Conservation (phyloP, 768 basidiomycete species). For the Nevesoporus exiguus region DNA sequence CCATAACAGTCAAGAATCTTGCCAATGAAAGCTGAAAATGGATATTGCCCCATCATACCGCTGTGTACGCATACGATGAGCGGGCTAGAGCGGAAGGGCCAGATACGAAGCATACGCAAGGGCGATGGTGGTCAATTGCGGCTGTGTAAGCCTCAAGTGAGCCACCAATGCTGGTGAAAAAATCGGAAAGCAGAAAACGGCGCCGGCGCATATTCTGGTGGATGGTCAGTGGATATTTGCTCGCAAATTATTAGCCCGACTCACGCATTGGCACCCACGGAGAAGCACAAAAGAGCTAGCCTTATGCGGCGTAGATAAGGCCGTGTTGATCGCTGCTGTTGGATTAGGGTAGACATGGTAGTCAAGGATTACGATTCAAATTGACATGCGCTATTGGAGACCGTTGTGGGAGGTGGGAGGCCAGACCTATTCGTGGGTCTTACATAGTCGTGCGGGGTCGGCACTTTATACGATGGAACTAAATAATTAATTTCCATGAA, state of each 20-base stretch:
- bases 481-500: background rate
- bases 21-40: constrained; percentile 66
- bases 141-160: constrained; percentile 63
- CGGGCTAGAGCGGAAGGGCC: background rate
- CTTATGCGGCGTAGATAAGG: constrained; percentile 23
- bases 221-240: background rate
- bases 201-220: constrained; percentile 69
- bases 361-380: background rate
- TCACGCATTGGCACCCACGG: constrained; percentile 63
- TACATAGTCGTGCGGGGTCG: background rate
- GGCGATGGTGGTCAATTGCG: constrained; percentile 74
- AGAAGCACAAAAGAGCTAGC: constrained; percentile 41
- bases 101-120: constrained; percentile 61
- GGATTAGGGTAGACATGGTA: constrained; percentile 14
- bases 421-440: background rate
- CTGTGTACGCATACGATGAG: constrained; percentile 36
- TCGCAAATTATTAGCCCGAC: constrained; percentile 28
- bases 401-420: background rate
- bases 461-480: background rate
- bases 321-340: constrained; percentile 2
- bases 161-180: constrained; percentile 60
- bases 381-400: background rate
- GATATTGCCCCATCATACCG: constrained; percentile 83
- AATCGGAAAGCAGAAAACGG: constrained; percentile 76
- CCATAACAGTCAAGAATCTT: constrained; percentile 66